Conservation (phyloP, 495 filamentous ascomycete genomes). For the Neurospora sp. region DNA sequence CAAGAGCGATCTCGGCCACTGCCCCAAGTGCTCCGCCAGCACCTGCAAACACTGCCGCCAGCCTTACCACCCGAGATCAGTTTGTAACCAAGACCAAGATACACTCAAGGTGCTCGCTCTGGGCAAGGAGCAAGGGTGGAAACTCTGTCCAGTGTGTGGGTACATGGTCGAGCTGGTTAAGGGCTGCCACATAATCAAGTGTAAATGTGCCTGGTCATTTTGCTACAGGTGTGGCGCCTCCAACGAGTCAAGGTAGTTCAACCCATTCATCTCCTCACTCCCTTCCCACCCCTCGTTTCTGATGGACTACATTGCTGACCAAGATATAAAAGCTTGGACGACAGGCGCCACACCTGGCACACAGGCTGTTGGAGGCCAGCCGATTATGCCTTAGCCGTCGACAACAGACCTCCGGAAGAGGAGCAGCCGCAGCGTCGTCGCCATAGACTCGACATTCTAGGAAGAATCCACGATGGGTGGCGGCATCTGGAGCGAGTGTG, state of each 20-base stretch:
- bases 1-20: background rate
- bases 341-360: background rate
- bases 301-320: background rate
- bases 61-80: background rate
- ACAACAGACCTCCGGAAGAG: background rate
- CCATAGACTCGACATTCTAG: background rate
- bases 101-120: background rate
- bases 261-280: background rate
- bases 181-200: constrained; percentile 1
- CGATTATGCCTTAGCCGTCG: background rate
- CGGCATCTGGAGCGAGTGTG: background rate
- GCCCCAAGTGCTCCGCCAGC: background rate
- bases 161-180: background rate
- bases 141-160: background rate
- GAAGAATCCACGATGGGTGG: background rate
- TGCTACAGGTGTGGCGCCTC: background rate
- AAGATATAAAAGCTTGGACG: background rate
- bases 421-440: background rate
- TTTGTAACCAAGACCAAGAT: constrained; percentile 3
- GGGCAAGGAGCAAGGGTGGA: constrained; percentile 1
- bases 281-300: background rate
- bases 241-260: background rate
- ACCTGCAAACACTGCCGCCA: constrained; percentile 1
- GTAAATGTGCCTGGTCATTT: constrained; percentile 3
- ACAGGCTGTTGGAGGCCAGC: background rate